phyloP scores from a whole-genome alignment of 2,329 filamentous ascomycete genomes.

The Chaetothyriales sp. region DNA sequence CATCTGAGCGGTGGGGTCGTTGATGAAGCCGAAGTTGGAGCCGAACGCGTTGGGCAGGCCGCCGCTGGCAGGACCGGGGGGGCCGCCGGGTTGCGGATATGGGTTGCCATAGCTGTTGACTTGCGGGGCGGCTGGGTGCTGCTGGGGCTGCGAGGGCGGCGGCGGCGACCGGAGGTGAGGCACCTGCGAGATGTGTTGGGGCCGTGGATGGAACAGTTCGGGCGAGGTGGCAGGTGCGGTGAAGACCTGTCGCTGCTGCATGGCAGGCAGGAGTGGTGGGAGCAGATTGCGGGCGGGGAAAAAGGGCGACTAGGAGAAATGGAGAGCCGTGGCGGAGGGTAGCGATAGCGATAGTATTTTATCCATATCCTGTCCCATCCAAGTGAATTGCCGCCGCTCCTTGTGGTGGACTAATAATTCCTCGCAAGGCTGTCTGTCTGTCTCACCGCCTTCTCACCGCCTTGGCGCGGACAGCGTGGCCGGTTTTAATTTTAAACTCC shows the following conservation, averaged over 20 bases:
- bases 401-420: too few relatives aligned
- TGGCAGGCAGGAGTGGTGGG: conserved; percentile 18
- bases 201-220: conserved; percentile 89
- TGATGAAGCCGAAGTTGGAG: conserved; percentile 68
- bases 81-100: conserved; percentile 31
- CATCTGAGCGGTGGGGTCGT: conserved; percentile 86
- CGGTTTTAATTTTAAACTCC: too few relatives aligned
- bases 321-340: not conserved
- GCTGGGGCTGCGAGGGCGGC: conserved; percentile 53
- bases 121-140: conserved; percentile 15
- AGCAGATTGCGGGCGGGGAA: not conserved
- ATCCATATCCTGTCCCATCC: too few relatives aligned
- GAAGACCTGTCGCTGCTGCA: conserved; percentile 77
- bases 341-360: not conserved
- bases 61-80: conserved; percentile 6
- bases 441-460: too few relatives aligned
- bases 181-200: conserved; percentile 95
- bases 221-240: conserved; percentile 65
- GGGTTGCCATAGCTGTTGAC: conserved; percentile 33
- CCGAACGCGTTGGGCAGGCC: conserved; percentile 23
- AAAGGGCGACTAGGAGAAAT: not conserved
- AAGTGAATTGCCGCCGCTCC: too few relatives aligned
- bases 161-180: conserved; percentile 92
- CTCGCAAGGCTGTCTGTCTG: too few relatives aligned
- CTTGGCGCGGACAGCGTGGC: too few relatives aligned